Evolutionary conservation across 768 basidiomycete genomes (phyloP).

Genomic region (Basidioascus undulatus): DNA sequence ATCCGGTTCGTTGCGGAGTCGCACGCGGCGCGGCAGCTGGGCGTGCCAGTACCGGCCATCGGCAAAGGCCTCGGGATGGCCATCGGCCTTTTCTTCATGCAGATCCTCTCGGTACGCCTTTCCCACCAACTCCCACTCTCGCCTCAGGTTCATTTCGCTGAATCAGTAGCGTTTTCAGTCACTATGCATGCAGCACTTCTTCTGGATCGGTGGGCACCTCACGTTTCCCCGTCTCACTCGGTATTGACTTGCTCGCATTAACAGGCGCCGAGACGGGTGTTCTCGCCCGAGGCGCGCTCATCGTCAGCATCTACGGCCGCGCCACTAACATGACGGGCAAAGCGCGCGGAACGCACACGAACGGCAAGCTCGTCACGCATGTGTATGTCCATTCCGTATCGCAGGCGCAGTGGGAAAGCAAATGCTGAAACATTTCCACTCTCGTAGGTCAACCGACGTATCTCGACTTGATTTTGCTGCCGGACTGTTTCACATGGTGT

Average conservation of each 20-base stretch:
- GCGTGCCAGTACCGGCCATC: constrained; percentile 20
- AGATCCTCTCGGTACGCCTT: constrained; percentile 38
- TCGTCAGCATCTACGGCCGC: constrained; percentile 61
- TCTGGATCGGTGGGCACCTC: too few relatives aligned
- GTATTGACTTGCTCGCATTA: background rate
- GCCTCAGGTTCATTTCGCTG: too few relatives aligned
- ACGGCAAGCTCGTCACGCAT: constrained; percentile 77
- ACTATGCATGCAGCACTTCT: too few relatives aligned
- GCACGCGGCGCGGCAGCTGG: constrained; percentile 27
- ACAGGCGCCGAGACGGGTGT: constrained; percentile 47
- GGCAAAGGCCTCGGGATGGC: constrained; percentile 39
- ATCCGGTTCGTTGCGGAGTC: constrained; percentile 45
- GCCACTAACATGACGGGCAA: constrained; percentile 53
- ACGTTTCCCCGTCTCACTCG: background rate
- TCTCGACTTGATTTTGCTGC: constrained; percentile 70
- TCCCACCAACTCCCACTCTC: too few relatives aligned
- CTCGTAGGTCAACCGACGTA: constrained; percentile 74
- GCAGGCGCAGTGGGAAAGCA: background rate
- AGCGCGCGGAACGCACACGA: constrained; percentile 52
- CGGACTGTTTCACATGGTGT: constrained; percentile 14
- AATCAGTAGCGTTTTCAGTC: too few relatives aligned
- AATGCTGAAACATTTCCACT: too few relatives aligned
- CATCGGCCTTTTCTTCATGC: constrained; percentile 42
- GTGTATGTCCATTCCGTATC: constrained; percentile 26
- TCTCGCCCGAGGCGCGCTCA: constrained; percentile 56